A percentile compares a stretch with the other conserved stretches of the same genome.
phyloP scores from a whole-genome alignment of 2,329 filamentous ascomycete genomes.

The Monosporascus sp. region DNA sequence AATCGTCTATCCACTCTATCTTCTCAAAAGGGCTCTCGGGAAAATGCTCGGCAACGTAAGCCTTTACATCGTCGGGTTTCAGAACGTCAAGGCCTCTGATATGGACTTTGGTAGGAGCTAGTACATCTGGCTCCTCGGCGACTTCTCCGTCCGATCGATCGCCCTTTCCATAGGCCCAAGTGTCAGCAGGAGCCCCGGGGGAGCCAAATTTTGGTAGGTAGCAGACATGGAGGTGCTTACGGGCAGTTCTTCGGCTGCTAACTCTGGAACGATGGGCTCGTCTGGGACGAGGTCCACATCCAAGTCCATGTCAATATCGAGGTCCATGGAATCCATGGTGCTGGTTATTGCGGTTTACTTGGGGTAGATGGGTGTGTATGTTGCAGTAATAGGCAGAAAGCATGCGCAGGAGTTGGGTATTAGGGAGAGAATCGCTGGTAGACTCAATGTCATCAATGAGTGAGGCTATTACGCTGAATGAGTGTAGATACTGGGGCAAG shows the following conservation, averaged over 20 bases:
- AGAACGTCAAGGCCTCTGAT: constrained; percentile 78
- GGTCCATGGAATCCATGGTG: constrained; percentile 53
- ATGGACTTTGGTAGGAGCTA: constrained; percentile 65
- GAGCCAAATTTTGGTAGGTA: not conserved
- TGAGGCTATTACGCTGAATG: too few relatives aligned
- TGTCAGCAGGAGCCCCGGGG: constrained; percentile 9
- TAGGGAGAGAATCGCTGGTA: too few relatives aligned
- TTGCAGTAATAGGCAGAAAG: too few relatives aligned
- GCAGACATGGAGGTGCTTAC: constrained; percentile 11
- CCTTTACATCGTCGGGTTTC: constrained; percentile 73
- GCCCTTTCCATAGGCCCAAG: constrained; percentile 20
- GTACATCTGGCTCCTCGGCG: constrained; percentile 28
- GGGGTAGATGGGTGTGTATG: not conserved
- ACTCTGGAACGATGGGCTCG: constrained; percentile 28
- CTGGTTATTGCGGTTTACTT: constrained; percentile 1
- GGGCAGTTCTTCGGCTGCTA: constrained; percentile 25
- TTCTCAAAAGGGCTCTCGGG: constrained; percentile 48
- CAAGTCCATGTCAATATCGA: constrained; percentile 69
- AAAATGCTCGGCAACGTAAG: constrained; percentile 68
- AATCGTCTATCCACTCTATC: constrained; percentile 94
- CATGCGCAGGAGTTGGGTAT: too few relatives aligned
- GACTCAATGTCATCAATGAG: too few relatives aligned
- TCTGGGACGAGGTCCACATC: constrained; percentile 46
- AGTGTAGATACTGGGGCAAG: too few relatives aligned
- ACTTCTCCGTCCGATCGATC: constrained; percentile 35